A percentile compares a stretch with the other conserved stretches of the same genome.
phyloP scores from a whole-genome alignment of 208 protist species.

The Trypanosoma theileri region DNA sequence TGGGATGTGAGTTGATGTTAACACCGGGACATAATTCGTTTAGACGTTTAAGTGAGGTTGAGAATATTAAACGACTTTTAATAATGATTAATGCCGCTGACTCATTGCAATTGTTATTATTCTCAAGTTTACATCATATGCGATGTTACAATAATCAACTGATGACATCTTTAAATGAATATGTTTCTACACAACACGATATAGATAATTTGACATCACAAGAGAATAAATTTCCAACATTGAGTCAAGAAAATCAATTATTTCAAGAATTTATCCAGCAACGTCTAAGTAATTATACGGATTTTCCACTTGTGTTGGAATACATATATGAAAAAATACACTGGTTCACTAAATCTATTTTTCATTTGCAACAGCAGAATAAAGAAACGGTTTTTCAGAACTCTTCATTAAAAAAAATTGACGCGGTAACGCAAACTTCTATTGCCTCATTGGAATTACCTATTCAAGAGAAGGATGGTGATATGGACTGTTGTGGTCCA shows the following conservation, averaged over 20 bases:
- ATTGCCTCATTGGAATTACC: background rate
- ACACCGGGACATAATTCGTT: too few species aligned
- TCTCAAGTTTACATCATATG: background rate
- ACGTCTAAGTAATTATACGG: background rate
- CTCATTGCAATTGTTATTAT: constrained; percentile 3
- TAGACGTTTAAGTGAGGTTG: constrained; percentile 9
- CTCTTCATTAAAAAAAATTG: background rate
- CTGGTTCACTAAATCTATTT: background rate
- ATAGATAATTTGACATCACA: background rate
- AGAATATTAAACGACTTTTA: constrained; percentile 10
- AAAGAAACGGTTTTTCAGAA: background rate
- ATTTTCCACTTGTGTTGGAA: constrained; percentile 1
- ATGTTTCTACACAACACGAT: background rate
- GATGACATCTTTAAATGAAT: background rate
- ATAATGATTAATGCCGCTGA: constrained; percentile 12
- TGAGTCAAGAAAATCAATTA: background rate
- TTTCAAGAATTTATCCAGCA: background rate
- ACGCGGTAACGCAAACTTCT: too few species aligned
- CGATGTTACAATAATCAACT: background rate
- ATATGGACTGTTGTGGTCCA: background rate
- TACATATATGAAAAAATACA: constrained; percentile 1
- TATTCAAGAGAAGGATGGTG: background rate
- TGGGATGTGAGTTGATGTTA: too few species aligned
- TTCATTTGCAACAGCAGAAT: background rate
- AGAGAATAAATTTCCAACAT: background rate